Conservation (phyloP, 306 rosid genomes). For the barrel medic (Medicago truncatula) region DNA sequence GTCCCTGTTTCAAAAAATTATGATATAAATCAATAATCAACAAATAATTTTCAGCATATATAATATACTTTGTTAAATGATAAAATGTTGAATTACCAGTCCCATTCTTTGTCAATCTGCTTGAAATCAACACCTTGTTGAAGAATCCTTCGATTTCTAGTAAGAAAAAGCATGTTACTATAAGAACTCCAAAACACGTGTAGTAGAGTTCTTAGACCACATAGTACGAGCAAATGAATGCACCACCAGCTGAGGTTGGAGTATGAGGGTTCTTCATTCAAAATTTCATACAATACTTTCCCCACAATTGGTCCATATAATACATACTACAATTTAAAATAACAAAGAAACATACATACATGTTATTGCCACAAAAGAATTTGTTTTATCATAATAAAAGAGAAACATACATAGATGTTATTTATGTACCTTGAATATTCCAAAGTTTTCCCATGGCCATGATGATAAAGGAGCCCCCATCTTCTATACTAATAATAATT, state of each 20-base stretch:
- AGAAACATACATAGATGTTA: background rate
- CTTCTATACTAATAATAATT: background rate
- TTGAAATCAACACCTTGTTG: conserved; percentile 61
- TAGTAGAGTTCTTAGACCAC: conserved; percentile 41
- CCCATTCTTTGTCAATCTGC: conserved; percentile 78
- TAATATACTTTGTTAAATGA: background rate
- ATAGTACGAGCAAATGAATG: conserved; percentile 56
- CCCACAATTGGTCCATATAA: conserved; percentile 70
- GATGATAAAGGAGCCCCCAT: conserved; percentile 72
- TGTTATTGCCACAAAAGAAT: background rate
- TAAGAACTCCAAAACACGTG: conserved; percentile 49
- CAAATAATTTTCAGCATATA: background rate
- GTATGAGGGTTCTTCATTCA: conserved; percentile 49
- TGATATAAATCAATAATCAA: background rate
- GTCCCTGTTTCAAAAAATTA: conserved; percentile 59
- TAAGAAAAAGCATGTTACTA: conserved; percentile 52
- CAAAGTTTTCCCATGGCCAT: conserved; percentile 92
- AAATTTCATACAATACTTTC: conserved; percentile 55
- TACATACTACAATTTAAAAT: conserved; percentile 55
- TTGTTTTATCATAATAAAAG: background rate
- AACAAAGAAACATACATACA: background rate
- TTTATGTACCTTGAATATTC: conserved; percentile 69
- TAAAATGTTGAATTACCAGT: conserved; percentile 59
- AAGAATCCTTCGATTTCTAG: conserved; percentile 48
- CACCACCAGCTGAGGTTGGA: conserved; percentile 62